Evolutionary conservation across 306 rosid species (phyloP).

Genomic region (Dalbergia cochinchinensis): DNA sequence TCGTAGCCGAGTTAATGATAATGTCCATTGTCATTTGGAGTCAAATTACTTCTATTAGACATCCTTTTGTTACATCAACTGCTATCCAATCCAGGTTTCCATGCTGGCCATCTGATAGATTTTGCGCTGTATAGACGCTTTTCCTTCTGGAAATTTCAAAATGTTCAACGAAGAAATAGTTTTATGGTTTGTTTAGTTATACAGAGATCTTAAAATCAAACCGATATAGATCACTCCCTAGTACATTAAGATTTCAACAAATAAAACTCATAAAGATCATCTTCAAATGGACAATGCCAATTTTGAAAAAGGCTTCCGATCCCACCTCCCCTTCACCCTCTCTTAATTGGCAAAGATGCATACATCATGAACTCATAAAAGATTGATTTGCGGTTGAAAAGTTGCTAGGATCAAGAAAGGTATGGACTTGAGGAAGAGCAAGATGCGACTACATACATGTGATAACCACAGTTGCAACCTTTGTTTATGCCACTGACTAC

Average conservation of each 20-base stretch:
- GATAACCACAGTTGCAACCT: constrained; percentile 96
- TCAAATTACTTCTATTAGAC: not conserved
- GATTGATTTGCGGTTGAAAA: constrained; percentile 24
- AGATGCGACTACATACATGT: constrained; percentile 66
- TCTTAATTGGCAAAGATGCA: not conserved
- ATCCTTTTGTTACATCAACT: constrained; percentile 13
- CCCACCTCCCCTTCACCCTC: constrained; percentile 13
- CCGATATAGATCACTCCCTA: not conserved
- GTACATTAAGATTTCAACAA: not conserved
- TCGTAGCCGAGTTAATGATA: constrained; percentile 28
- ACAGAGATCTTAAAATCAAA: constrained; percentile 7
- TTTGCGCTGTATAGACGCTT: not conserved
- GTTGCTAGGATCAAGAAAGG: not conserved
- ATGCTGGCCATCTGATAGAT: not conserved
- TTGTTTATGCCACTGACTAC: constrained; percentile 94
- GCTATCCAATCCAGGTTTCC: constrained; percentile 1
- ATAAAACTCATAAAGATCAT: not conserved
- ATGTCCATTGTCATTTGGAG: constrained; percentile 15
- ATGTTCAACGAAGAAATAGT: not conserved
- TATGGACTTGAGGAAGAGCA: not conserved
- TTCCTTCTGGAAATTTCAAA: not conserved
- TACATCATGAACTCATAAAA: not conserved
- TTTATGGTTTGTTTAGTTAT: not conserved
- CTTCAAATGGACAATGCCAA: not conserved
- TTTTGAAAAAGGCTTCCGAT: constrained; percentile 18